Base-by-base conservation (phyloP, 352 stramenopile genomes). In the Globisporangium nunn region DNA sequence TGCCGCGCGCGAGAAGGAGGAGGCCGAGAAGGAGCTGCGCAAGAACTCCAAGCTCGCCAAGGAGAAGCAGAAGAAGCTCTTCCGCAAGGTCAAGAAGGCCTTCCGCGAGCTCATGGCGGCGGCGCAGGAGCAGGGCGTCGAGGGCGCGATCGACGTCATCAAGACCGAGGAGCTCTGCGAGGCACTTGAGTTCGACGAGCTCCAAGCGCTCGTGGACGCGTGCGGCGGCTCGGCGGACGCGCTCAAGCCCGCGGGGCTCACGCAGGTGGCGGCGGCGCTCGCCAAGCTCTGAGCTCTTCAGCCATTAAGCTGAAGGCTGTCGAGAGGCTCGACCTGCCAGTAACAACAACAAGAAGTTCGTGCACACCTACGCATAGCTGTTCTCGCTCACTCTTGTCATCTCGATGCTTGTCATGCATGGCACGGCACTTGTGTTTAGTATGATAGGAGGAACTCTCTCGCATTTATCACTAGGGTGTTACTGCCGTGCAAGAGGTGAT, bases 51-150 rank as follows among this genome's bases (percentile, higher is more conserved):
- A 91, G 71, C 63, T 80, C 54, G 66, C 71, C 48, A 87, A 87
- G 62, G 85, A 92, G 41, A 92, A 92, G 78, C 75, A 91, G 66
- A 92, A 92, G 61, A 91, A 91, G 68, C 56, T 85, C 10, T 85
- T 87, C 63, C 80, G 78, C 28, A 90, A 90, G 70, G 68, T 94
- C 47, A 91, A 91, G 71, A 91, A 94, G 71, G 58, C 72, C 17
- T 94, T 94, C 72, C 79, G 81, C 28, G 81, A 91, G 66, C 69
- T 90, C 51, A 88, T 88, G 75, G 56, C 69, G 15, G 76, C 70
- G 0, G 80, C 77, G 18, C 68, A 75, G n/a, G 74, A 85, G 57
- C 73, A 88, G 66, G 66, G 63, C 43, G 60, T 85, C 6, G 76
- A 80, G 3, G 77, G 70, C 50, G 69, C 78, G 28, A 73, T 90